phyloP scores from a whole-genome alignment of 805 yeast species.

The Saccharomyces jurei region DNA sequence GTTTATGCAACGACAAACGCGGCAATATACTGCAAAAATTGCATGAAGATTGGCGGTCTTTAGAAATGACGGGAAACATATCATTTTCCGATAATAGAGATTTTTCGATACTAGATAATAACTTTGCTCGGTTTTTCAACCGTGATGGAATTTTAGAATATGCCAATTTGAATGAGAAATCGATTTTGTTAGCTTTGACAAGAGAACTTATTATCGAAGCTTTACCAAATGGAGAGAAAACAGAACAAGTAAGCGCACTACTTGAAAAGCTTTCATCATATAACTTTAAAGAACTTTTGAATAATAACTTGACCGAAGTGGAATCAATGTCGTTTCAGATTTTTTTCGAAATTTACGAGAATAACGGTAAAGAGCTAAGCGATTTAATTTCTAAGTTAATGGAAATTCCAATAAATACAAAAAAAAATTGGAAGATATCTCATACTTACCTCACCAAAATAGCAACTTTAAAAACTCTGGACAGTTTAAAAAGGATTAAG shows the following conservation, averaged over 20 bases:
- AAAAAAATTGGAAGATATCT: conserved; percentile 17
- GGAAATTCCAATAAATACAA: neutral
- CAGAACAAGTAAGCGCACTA: conserved; percentile 5
- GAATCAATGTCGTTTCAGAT: conserved; percentile 20
- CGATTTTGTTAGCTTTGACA: conserved; percentile 10
- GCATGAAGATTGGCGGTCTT: conserved; percentile 25
- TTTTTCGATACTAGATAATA: conserved; percentile 16
- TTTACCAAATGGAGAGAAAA: conserved; percentile 10
- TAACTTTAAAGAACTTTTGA: neutral
- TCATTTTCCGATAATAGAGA: conserved; percentile 22
- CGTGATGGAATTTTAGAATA: conserved; percentile 6
- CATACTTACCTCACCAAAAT: conserved; percentile 18
- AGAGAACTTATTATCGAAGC: conserved; percentile 20
- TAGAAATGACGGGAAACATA: conserved; percentile 21
- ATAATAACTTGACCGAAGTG: conserved; percentile 1
- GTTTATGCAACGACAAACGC: conserved; percentile 27
- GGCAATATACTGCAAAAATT: conserved; percentile 10
- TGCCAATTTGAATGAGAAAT: conserved; percentile 9
- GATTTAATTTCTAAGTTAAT: neutral
- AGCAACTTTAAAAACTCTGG: conserved; percentile 25
- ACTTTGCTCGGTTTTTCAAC: neutral
- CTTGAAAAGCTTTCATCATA: neutral
- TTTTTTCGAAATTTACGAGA: conserved; percentile 15
- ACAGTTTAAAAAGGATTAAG: conserved; percentile 20
- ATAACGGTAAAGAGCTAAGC: conserved; percentile 8